Base-by-base conservation (phyloP, 1,284 basidiomycete genomes). In the Tylopilus sp. region DNA sequence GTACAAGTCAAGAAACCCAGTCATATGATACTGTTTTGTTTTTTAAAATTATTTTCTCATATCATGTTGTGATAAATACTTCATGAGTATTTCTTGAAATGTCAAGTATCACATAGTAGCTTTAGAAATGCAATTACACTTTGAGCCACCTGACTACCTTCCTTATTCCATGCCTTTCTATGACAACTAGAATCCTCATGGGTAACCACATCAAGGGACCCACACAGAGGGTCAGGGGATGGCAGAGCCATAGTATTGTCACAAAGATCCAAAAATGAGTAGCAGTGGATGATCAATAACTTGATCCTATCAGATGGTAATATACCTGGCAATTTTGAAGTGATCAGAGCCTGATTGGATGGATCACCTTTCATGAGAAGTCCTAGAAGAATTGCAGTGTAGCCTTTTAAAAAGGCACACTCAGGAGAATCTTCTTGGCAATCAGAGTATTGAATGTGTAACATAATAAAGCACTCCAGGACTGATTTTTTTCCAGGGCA, bases 311-410 rank as follows among this genome's bases (percentile, higher is more conserved):
- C 60, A 12, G 65, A 55, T 20, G 63, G 48, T 2, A 63, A 63
- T 5, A 44, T 12, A 17, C 71, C 71, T 1, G 77, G 72, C 7
- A 85, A 65, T 1, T 63, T 60, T 1, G 60, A 62, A 5, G 83
- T 61, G n/a, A 85, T 65, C 4, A 71, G 55, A 3, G 54, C 39
- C 55, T 77, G 75, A 57, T 81, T 84, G 24, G 58, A 57, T 3
- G 61, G 48, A 35, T 68, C 73, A 34, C 71, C 69, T 38, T 72
- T 73, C 67, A 85, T 80, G 43, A 88, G 73, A n/a, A 89, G 67
- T 3, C 85, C 86, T 44, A 89, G 75, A 7, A 89, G 73, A 4
- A 89, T 77, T 0, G 86, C 79, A 14, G 86, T 76, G 59, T 88
- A 86, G 0, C 83, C 83, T 18, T 77, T 77, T 17, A 85, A 72